Evolutionary conservation across 2,329 filamentous ascomycete species (phyloP).

Genomic region (Ophiostoma triangulosporum): DNA sequence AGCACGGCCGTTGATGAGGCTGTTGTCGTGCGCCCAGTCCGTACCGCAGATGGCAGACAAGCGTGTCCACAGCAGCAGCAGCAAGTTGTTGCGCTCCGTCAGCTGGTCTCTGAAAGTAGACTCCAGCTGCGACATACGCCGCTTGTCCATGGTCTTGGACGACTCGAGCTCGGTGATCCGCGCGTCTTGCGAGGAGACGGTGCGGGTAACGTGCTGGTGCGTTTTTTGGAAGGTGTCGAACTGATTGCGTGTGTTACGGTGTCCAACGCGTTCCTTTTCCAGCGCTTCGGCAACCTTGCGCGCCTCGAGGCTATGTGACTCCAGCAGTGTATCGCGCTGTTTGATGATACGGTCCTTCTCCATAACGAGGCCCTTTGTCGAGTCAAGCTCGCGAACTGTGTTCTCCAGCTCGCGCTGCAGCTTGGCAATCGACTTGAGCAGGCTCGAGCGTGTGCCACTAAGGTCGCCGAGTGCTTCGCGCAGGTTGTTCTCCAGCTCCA

Average conservation of each 20-base stretch:
- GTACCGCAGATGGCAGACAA: slow-evolving; percentile 74
- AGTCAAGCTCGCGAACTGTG: slow-evolving; percentile 69
- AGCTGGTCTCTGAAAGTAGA: slow-evolving; percentile 75
- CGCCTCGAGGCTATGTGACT: slow-evolving; percentile 76
- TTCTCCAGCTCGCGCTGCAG: slow-evolving; percentile 79
- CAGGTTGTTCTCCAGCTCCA: slow-evolving; percentile 81
- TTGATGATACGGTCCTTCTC: slow-evolving; percentile 87
- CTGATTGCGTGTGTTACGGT: slow-evolving; percentile 74
- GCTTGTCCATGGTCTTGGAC: slow-evolving; percentile 63
- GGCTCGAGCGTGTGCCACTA: slow-evolving; percentile 69
- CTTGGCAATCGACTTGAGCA: slow-evolving; percentile 76
- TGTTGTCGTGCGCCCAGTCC: slow-evolving; percentile 85
- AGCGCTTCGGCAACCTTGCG: slow-evolving; percentile 75
- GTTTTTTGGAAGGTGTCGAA: slow-evolving; percentile 83
- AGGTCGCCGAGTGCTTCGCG: slow-evolving; percentile 78
- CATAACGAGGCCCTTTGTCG: slow-evolving; percentile 60
- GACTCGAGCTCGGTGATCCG: slow-evolving; percentile 77
- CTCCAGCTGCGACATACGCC: slow-evolving; percentile 63
- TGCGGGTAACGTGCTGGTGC: slow-evolving; percentile 74
- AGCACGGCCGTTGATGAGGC: slow-evolving; percentile 72
- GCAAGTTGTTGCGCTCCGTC: slow-evolving; percentile 73
- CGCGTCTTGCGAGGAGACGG: slow-evolving; percentile 70
- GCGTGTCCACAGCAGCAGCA: slow-evolving; percentile 81
- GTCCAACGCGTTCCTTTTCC: slow-evolving; percentile 76
- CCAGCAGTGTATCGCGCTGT: slow-evolving; percentile 75